phyloP scores from a whole-genome alignment of 306 rosid genomes.

The Castanea crenata region DNA sequence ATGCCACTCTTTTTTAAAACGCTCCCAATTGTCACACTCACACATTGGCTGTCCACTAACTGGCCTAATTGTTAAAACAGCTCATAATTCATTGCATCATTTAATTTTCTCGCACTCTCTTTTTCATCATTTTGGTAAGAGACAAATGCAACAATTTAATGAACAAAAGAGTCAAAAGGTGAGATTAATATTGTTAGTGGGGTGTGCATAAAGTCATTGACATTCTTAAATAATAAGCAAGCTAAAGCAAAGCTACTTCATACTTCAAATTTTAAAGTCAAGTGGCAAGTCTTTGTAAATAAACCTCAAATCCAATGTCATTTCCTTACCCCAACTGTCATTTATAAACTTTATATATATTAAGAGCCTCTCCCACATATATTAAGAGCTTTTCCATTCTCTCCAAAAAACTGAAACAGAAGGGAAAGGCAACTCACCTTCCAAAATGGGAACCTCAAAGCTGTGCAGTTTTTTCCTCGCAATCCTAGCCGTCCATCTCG shows the following conservation, averaged over 20 bases:
- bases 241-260: background rate
- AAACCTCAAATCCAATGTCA: conserved; percentile 7
- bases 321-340: background rate
- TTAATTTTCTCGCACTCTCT: background rate
- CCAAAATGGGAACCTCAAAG: conserved; percentile 44
- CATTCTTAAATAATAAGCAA: conserved; percentile 39
- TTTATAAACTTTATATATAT: conserved; percentile 21
- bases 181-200: conserved; percentile 11
- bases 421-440: background rate
- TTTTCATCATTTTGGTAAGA: background rate
- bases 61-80: conserved; percentile 11
- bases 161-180: conserved; percentile 8
- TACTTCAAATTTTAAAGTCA: conserved; percentile 10
- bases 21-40: background rate
- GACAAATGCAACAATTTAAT: background rate
- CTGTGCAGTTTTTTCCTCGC: conserved; percentile 27
- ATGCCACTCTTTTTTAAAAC: background rate
- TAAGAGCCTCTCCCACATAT: background rate
- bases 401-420: background rate
- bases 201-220: conserved; percentile 18
- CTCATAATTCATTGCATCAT: background rate
- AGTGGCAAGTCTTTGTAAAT: conserved; percentile 64
- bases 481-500: conserved; percentile 56
- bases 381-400: too few relatives aligned
- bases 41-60: conserved; percentile 28